Base-by-base conservation (phyloP, 805 yeast species). In the Candida cerambycidarum region DNA sequence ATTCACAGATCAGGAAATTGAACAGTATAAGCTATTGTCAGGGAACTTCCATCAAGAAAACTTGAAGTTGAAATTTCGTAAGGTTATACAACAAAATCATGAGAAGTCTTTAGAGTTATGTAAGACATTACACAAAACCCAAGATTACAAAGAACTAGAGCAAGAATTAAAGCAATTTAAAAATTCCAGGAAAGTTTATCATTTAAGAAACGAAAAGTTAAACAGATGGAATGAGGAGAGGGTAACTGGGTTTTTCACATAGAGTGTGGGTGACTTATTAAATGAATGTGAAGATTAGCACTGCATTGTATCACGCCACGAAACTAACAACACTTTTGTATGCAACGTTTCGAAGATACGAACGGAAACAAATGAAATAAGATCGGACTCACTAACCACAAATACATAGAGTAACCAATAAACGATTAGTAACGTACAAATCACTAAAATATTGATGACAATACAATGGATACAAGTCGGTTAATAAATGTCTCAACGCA, bases 171-270 rank as follows among this genome's bases (percentile, higher is more conserved):
- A 43, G 5, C 48, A 50, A 1, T 60, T 59, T 38, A 55, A 55
- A 25, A 32, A n/a, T n/a, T 41, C 50, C 1, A 32, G 53, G 23
- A 48, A 41, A n/a, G 40, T 24, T 21, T 69, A 66, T 47, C 74
- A 70, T 50, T 47, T 59, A 15, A 53, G 68, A 24, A 52, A 48
- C 35, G 75, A 70, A 47, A 69, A 67, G 50, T 47, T 68, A 43
- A 56, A 65, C 46, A 45, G 76, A 28, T 70, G 75, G 74, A 56
- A 65, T 23, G 76, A 70, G 44, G 75, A 70, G 44, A 48, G 76
- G 24, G 73, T 69, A 0, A 58, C 67, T 24, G 75, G 76, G n/a
- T 60, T 66, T 33, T 50, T 62, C 23, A 34, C 14, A 4, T 33
- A 30, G 16, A 21, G 25, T 21, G 25, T 7, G 25, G 25, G 27